Evolutionary conservation across 495 filamentous ascomycete species (phyloP).

Genomic region (Aspergillus kassunensis): DNA sequence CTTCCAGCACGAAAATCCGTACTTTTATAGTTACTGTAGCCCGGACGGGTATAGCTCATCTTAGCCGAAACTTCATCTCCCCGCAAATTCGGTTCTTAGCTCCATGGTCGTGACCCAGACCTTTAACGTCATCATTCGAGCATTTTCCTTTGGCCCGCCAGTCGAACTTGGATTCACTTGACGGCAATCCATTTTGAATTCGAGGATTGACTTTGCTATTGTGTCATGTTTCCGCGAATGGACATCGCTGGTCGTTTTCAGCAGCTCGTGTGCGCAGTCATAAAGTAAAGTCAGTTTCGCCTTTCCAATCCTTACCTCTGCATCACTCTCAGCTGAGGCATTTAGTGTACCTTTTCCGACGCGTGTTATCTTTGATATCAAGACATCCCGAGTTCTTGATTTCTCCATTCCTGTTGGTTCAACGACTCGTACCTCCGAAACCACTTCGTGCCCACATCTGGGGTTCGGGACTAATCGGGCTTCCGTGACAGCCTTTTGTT

Average conservation of each 20-base stretch:
- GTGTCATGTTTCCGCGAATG: slow-evolving; percentile 13
- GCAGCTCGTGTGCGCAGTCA: slow-evolving; percentile 4
- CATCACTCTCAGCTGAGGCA: slow-evolving; percentile 4
- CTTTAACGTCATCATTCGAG: neutral
- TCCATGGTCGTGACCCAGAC: too few relatives aligned
- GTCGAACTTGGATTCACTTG: neutral
- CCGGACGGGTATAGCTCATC: slow-evolving; percentile 15
- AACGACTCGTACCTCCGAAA: slow-evolving; percentile 26
- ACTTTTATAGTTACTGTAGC: too few relatives aligned
- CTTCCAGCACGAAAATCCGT: neutral
- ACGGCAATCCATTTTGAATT: neutral
- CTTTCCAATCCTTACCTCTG: neutral
- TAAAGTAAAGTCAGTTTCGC: slow-evolving; percentile 5
- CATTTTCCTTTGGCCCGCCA: slow-evolving; percentile 18
- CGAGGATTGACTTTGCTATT: slow-evolving; percentile 4
- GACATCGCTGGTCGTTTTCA: slow-evolving; percentile 3
- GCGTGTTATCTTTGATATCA: slow-evolving; percentile 16
- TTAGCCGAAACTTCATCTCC: slow-evolving; percentile 17
- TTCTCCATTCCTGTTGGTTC: slow-evolving; percentile 22
- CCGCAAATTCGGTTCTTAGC: slow-evolving; percentile 21
- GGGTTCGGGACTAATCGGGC: slow-evolving; percentile 41
- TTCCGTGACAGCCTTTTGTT: slow-evolving; percentile 26
- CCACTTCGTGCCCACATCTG: slow-evolving; percentile 39
- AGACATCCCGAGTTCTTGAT: slow-evolving; percentile 8
- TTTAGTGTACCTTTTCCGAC: slow-evolving; percentile 1